Evolutionary conservation across 768 basidiomycete genomes (phyloP).

Genomic region (Ramaria sp.): DNA sequence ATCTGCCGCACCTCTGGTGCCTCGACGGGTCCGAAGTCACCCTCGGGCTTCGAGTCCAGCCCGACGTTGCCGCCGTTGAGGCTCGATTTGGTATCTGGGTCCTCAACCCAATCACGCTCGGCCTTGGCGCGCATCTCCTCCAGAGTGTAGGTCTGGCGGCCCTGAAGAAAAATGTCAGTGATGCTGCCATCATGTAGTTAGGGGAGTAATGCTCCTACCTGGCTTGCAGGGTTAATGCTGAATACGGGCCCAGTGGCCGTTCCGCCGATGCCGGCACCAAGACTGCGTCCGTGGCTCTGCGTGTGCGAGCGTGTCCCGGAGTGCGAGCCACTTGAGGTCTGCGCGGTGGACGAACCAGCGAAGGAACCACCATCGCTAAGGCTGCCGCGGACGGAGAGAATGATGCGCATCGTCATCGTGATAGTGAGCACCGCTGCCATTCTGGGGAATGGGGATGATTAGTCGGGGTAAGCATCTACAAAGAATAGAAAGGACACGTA

Average conservation of each 20-base stretch:
- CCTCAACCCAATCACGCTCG: conserved; percentile 30
- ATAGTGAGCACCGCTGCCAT: conserved; percentile 84
- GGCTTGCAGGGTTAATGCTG: conserved; percentile 15
- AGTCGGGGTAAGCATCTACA: background rate
- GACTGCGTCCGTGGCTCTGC: conserved; percentile 31
- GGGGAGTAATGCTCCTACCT: background rate
- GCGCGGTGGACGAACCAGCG: conserved; percentile 36
- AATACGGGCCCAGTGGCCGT: conserved; percentile 12
- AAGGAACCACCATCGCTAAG: conserved; percentile 66
- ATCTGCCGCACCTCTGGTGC: too few relatives aligned
- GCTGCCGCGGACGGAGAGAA: conserved; percentile 70
- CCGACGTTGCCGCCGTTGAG: background rate
- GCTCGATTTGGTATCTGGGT: conserved; percentile 26
- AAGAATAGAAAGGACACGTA: conserved; percentile 11
- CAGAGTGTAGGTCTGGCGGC: conserved; percentile 21
- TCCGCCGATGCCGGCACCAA: conserved; percentile 18
- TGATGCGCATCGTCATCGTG: conserved; percentile 81
- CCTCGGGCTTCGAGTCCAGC: background rate
- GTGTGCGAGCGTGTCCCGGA: conserved; percentile 29
- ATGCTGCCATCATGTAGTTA: too few relatives aligned
- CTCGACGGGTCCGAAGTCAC: background rate
- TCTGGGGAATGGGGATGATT: conserved; percentile 19
- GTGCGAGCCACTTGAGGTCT: conserved; percentile 19
- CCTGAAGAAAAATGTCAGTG: background rate
- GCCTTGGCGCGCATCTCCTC: conserved; percentile 21